phyloP scores from a whole-genome alignment of 805 yeast species.

The Saccharomycopsis babjevae region DNA sequence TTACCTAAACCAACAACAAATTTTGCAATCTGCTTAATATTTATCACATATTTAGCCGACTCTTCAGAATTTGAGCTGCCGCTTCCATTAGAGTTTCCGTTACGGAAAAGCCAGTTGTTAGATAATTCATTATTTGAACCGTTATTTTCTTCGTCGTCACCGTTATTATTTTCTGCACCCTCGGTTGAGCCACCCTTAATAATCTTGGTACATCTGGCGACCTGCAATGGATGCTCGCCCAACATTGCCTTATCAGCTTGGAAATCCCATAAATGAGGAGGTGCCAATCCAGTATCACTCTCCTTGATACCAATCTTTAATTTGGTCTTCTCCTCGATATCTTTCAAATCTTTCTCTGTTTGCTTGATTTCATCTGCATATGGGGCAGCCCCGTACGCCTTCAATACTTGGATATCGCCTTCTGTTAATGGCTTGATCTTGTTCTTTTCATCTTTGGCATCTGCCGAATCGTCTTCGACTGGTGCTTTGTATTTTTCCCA shows the following conservation, averaged over 20 bases:
- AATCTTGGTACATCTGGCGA: constrained; percentile 97
- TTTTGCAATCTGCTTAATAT: constrained; percentile 95
- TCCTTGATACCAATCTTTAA: constrained; percentile 93
- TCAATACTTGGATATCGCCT: constrained; percentile 94
- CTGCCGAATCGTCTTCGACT: constrained; percentile 47
- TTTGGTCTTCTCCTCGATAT: constrained; percentile 76
- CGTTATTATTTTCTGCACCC: constrained; percentile 22
- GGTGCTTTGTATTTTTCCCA: constrained; percentile 97
- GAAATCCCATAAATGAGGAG: constrained; percentile 96
- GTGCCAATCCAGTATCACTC: constrained; percentile 95
- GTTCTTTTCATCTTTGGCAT: constrained; percentile 37
- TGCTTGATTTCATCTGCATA: constrained; percentile 72
- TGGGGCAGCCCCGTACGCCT: constrained; percentile 97
- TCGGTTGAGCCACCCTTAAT: constrained; percentile 44
- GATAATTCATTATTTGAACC: constrained; percentile 16
- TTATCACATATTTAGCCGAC: constrained; percentile 87
- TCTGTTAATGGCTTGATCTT: constrained; percentile 82
- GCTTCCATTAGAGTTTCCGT: neutral
- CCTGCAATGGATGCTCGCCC: constrained; percentile 94
- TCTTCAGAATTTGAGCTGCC: constrained; percentile 27
- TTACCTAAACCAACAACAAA: constrained; percentile 96
- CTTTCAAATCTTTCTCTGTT: constrained; percentile 79
- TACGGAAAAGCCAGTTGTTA: neutral
- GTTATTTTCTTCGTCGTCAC: constrained; percentile 19
- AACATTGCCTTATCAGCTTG: constrained; percentile 90